Evolutionary conservation across 768 basidiomycete genomes (phyloP), one percentile per base, ranked within the genome.

Genomic region (Boletus sensibilis): DNA sequence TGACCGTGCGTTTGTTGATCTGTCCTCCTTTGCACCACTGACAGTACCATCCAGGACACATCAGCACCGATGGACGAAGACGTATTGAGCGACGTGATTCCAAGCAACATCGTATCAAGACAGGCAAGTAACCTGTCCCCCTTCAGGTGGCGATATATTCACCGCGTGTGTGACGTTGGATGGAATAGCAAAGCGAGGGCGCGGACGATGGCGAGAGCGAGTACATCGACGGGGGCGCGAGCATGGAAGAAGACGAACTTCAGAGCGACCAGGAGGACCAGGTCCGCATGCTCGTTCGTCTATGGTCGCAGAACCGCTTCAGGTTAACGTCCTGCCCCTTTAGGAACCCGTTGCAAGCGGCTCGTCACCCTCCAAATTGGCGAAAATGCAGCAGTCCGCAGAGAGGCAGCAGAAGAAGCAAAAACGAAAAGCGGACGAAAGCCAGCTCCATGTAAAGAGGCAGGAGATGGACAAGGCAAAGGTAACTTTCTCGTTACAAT

Each of bases 391-490:
- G 42, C 71, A 75, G 14, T 72, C 69, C 4, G 72, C 70, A 16
- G 74, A 76, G 40, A 71, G 76, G 34, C 72, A 74, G 48, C 66
- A 78, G 57, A 78, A 79, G 73, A 78, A 78, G 47, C 78, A 75
- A 66, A 79, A 79, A 47, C 78, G 88, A 48, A 90, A 84, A 68
- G 86, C 75, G 0, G 87, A 85, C 4, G 90, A 91, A 62, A 83
- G 81, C 3, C 80, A 88, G 60, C 74, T 94, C 29, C 80, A 84
- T 27, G 79, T 72, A 44, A 90, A 87, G 77, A 77, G 90, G 59
- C 82, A 88, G 64, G 88, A 86, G 66, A 90, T 94, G 87, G 89
- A 92, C 76, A 92, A 92, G 69, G 88, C 86, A 25, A 94, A 93
- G 79, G 91, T 87, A 60, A 18, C 72, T 45, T 33, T n/a, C 52